phyloP scores from a whole-genome alignment of 1,284 basidiomycete species.

The Pseudozyma pruni region DNA sequence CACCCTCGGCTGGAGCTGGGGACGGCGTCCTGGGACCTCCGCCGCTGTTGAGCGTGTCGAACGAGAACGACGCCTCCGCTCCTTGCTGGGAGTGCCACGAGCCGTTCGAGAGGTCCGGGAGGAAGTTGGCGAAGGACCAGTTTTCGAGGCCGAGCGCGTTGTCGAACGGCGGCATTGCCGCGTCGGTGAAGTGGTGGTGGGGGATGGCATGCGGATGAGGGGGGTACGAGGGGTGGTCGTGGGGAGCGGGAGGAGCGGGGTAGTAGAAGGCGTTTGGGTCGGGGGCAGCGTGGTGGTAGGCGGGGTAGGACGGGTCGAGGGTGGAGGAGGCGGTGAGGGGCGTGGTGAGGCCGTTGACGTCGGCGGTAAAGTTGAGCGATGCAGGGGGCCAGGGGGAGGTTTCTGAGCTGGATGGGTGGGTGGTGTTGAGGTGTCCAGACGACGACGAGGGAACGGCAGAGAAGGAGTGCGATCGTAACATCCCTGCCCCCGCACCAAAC shows the following conservation, averaged over 20 bases:
- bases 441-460: constrained; percentile 5
- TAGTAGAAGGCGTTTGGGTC: not conserved
- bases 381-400: constrained; percentile 14
- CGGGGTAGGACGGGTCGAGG: constrained; percentile 10
- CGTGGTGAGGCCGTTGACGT: constrained; percentile 27
- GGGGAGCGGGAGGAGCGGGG: not conserved
- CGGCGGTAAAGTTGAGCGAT: constrained; percentile 4
- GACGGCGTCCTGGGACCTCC: constrained; percentile 1
- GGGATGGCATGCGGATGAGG: not conserved
- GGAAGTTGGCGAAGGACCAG: constrained; percentile 4
- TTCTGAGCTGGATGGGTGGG: not conserved
- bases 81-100: not conserved
- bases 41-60: constrained; percentile 7
- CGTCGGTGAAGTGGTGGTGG: not conserved
- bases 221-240: too few relatives aligned
- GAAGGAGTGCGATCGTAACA: constrained; percentile 21
- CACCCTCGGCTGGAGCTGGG: not conserved
- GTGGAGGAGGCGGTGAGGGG: constrained; percentile 16
- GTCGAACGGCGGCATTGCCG: too few relatives aligned
- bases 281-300: not conserved
- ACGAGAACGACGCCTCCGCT: constrained; percentile 4
- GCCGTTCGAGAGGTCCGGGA: not conserved
- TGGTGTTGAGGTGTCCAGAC: not conserved
- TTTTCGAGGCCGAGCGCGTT: constrained; percentile 5
- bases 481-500: not conserved